These are phyloP conservation scores for Biancaea sappan DNA, from an alignment of 306 rosid species.

Conservation along the genomic window DNA sequence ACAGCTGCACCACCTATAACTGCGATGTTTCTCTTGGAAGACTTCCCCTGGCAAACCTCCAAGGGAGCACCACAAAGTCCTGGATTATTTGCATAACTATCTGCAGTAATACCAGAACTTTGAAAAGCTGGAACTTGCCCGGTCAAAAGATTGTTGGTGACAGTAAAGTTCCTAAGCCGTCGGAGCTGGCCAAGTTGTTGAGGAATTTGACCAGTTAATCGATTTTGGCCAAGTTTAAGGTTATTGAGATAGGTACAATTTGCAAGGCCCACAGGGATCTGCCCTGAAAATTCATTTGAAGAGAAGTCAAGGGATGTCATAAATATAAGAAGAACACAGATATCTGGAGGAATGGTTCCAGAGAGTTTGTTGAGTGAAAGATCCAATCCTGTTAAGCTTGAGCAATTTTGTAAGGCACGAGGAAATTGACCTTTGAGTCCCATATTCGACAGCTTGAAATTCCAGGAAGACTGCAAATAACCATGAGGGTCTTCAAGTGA, in stretches of 20 bases:
- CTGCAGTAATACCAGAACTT: not conserved
- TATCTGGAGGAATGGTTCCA: conserved; percentile 53
- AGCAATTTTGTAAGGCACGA: conserved; percentile 54
- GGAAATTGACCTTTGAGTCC: conserved; percentile 89
- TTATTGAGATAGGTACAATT: conserved; percentile 62
- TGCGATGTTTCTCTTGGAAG: conserved; percentile 51
- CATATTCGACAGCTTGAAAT: conserved; percentile 67
- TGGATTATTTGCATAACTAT: conserved; percentile 57
- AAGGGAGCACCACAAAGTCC: conserved; percentile 63
- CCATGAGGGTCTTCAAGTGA: conserved; percentile 57
- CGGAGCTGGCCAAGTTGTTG: conserved; percentile 37
- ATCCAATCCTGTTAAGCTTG: conserved; percentile 83
- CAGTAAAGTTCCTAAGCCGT: conserved; percentile 59
- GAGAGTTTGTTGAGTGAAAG: conserved; percentile 67
- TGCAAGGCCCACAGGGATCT: conserved; percentile 52
- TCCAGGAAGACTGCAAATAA: conserved; percentile 59
- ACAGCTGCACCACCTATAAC: conserved; percentile 78
- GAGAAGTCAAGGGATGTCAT: conserved; percentile 71
- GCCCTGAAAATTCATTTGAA: conserved; percentile 62
- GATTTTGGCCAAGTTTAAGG: conserved; percentile 76
- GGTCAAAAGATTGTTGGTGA: conserved; percentile 58
- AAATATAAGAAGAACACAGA: not conserved
- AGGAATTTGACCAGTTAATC: conserved; percentile 71
- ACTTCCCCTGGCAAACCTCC: conserved; percentile 25
- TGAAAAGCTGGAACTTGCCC: conserved; percentile 60